Percentiles rank a stretch among this genome's conserved stretches.
Conservation (phyloP, 306 rosid genomes). For the Quercus variabilis region DNA sequence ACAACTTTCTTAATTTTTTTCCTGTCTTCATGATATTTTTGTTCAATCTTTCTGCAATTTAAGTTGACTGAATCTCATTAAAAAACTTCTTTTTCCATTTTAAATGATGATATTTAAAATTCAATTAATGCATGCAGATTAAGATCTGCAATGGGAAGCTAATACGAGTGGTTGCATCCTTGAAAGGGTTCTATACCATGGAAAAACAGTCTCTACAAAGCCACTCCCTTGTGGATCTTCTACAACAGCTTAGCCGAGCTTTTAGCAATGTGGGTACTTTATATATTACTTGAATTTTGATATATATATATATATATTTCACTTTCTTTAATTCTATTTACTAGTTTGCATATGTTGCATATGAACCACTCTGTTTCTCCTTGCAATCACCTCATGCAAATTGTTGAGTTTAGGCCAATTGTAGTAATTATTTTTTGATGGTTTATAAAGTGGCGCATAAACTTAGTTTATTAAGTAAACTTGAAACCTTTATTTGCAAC, state of each 20-base stretch:
- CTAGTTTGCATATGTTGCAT: background rate
- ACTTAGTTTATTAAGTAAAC: background rate
- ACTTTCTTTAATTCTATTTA: background rate
- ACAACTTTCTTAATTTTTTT: background rate
- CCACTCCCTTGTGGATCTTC: slow-evolving; percentile 88
- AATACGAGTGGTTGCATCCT: slow-evolving; percentile 75
- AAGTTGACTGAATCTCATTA: background rate
- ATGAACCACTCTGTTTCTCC: background rate
- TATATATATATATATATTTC: too few relatives aligned
- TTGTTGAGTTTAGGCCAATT: background rate
- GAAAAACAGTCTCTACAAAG: slow-evolving; percentile 69
- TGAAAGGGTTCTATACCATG: slow-evolving; percentile 75
- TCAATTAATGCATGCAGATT: slow-evolving; percentile 47
- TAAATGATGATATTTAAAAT: slow-evolving; percentile 8
- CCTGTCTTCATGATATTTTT: background rate
- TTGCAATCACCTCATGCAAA: background rate
- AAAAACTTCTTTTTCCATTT: background rate
- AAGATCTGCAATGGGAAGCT: slow-evolving; percentile 88
- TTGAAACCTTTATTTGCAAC: background rate
- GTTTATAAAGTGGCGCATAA: background rate
- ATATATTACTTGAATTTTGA: background rate
- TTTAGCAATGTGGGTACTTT: slow-evolving; percentile 67
- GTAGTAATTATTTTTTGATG: background rate
- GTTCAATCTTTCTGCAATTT: background rate
- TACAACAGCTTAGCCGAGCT: slow-evolving; percentile 89